Evolutionary conservation across 2,329 filamentous ascomycete species (phyloP).

Genomic region (Lachnellula willkommii): DNA sequence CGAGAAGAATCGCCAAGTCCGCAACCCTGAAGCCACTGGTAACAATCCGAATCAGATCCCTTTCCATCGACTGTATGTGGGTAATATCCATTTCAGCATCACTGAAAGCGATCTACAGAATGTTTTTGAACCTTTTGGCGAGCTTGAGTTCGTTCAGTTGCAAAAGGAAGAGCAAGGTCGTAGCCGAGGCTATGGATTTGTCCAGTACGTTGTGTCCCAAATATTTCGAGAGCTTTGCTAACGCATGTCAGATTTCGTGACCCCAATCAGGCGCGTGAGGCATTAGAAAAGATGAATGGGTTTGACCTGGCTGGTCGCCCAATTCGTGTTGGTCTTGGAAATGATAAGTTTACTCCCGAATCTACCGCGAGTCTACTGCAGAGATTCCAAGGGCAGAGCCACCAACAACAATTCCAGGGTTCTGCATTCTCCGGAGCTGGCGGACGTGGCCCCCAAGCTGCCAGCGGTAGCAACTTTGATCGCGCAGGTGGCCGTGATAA

Average conservation of each 20-base stretch:
- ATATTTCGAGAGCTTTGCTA: slow-evolving; percentile 28
- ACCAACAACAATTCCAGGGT: slow-evolving; percentile 71
- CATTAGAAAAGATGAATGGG: slow-evolving; percentile 97
- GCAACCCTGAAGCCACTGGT: slow-evolving; percentile 64
- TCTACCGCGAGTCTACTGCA: slow-evolving; percentile 88
- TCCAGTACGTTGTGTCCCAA: slow-evolving; percentile 72
- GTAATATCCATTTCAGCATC: slow-evolving; percentile 99
- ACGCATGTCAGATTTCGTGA: slow-evolving; percentile 70
- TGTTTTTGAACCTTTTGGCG: slow-evolving; percentile 95
- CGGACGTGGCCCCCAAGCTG: slow-evolving; percentile 77
- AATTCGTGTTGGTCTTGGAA: slow-evolving; percentile 97
- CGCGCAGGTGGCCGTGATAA: slow-evolving; percentile 82
- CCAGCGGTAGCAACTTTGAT: slow-evolving; percentile 73
- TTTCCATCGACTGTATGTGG: slow-evolving; percentile 96
- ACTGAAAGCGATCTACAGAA: slow-evolving; percentile 93
- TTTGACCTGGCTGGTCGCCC: slow-evolving; percentile 96
- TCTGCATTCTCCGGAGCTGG: slow-evolving; percentile 88
- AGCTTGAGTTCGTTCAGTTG: slow-evolving; percentile 94
- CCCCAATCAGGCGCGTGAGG: slow-evolving; percentile 84
- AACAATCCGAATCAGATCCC: slow-evolving; percentile 77
- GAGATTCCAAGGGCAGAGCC: slow-evolving; percentile 77
- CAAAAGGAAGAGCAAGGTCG: slow-evolving; percentile 92
- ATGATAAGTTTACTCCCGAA: slow-evolving; percentile 99
- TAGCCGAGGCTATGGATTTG: slow-evolving; percentile 95
- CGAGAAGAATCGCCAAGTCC: slow-evolving; percentile 97